phyloP scores from a whole-genome alignment of 169 alveolate genomes.

The Eimeria maxima region DNA sequence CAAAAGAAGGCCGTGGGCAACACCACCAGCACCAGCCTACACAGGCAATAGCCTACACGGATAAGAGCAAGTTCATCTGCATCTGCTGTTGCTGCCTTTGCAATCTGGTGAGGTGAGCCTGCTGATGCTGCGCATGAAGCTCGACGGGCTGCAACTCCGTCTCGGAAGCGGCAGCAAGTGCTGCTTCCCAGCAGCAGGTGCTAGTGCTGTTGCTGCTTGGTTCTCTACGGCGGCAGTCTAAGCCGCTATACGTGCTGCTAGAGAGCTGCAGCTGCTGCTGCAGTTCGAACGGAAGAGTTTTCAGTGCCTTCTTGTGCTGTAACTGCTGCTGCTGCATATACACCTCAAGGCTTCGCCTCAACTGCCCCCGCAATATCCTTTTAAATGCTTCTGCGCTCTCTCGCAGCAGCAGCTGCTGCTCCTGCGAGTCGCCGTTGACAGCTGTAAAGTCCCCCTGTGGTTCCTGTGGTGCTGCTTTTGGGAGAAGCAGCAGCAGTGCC shows the following conservation, averaged over 20 bases:
- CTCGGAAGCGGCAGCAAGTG: conserved; percentile 11
- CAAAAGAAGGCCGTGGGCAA: background rate
- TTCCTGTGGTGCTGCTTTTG: background rate
- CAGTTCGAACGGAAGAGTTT: background rate
- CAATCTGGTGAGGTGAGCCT: conserved; percentile 17
- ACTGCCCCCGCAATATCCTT: background rate
- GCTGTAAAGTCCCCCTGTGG: background rate
- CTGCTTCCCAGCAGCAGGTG: conserved; percentile 58
- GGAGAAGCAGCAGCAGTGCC: conserved; percentile 28
- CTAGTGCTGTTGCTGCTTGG: conserved; percentile 10
- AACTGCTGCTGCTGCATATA: conserved; percentile 46
- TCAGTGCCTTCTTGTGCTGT: conserved; percentile 29
- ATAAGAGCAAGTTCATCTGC: background rate
- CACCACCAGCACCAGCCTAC: background rate
- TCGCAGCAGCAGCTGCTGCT: conserved; percentile 8
- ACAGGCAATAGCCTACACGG: background rate
- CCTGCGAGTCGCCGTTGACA: background rate
- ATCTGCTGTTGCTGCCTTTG: conserved; percentile 51
- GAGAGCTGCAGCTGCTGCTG: conserved; percentile 51
- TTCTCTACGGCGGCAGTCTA: background rate
- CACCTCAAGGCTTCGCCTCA: background rate
- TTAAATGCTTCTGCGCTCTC: background rate
- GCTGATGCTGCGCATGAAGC: conserved; percentile 60
- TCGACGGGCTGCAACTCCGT: conserved; percentile 39
- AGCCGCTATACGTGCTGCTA: background rate